Evolutionary conservation across 2,329 filamentous ascomycete genomes (phyloP), one percentile per base, ranked within the genome.

Genomic region (Apiospora marii): DNA sequence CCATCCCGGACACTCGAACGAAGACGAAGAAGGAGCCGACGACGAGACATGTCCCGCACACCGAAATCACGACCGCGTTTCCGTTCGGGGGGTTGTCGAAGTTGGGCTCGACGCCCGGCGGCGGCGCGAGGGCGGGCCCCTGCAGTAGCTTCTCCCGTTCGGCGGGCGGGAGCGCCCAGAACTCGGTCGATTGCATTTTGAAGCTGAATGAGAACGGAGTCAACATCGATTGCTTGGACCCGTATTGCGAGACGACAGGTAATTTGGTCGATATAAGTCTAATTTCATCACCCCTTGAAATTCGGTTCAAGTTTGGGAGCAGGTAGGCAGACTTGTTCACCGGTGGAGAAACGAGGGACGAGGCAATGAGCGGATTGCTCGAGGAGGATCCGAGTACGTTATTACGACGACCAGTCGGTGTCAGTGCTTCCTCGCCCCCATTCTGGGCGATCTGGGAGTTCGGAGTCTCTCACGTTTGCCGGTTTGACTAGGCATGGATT

Each of bases 41-140:
- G 46, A 49, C 1, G 46, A 49, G 46, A 7, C 46, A 49, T 22
- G 46, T 49, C 8, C 46, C 71, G 37, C 51, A 44, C 5, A 73
- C 37, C 10, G 37, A 41, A 14, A 64, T 53, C 34, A 41, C 58
- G 4, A 70, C 24, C 12, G 16, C 49, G 46, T 73, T 71, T 5
- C 61, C 22, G 64, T 71, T 73, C 16, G 64, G 64, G 6, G 72
- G 72, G 27, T 71, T 67, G 41, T 51, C 72, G 48, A 73, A 70
- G 48, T 73, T 30, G 27, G 72, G 70, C 10, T 22, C 37, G 48
- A 73, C 37, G 19, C 70, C 72, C 4, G 44, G 22, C 16, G 72
- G 72, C 2, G 69, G 70, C 12, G 8, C 64, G n/a, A 73, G 70
- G 8, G 70, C 72, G 13, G 72, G 72, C 1, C 46, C 46, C 2